Base-by-base conservation (phyloP, 179 eudicot species). In the Drosera spatulata region DNA sequence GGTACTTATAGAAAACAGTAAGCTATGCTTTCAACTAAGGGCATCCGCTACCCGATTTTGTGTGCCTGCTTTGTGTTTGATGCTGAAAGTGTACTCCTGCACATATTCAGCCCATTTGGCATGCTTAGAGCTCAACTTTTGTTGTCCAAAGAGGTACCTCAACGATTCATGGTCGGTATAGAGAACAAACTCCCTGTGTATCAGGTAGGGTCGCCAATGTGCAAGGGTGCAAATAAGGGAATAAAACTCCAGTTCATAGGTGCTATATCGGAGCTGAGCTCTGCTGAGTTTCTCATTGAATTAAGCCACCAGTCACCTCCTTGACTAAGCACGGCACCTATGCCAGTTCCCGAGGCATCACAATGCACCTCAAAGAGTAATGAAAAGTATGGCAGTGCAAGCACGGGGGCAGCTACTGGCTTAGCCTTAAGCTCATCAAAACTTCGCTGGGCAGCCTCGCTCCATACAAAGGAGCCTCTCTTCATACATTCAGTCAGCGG, bases 91-190 rank as follows among this genome's bases (percentile, higher is more conserved):
- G 10, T 3, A 15, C 10, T 53, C 37, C 14, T 53, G 56, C 9
- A 12, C 7, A 15, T 9, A 53, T 7, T 6, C 8, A 2, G 22
- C 56, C 56, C 56, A 4, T 39, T 37, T 53, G 14, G 53, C 53
- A 50, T 50, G 53, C 9, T 12, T 3, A 3, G 5, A 2, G 9
- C 45, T 42, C 45, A 42, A 64, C 54, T 45, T 60, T 1, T 37
- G 50, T 41, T 77, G 78, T 44, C 58, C 53, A 50, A 4, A 4
- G 11, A 50, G 4, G 9, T 50, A 50, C 53, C 11, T 50, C 7
- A 53, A 37, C 6, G 56, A 6, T 9, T 53, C 37, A 15, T 53
- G 56, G 39, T 53, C 33, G 6, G 14, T 53, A 12, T 4, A 14
- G 8, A 53, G 39, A 8, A 14, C 2, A 53, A 53, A 15, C 10